phyloP scores from a whole-genome alignment of 345 rosid species.

The Zanthoxylum bungeanum region DNA sequence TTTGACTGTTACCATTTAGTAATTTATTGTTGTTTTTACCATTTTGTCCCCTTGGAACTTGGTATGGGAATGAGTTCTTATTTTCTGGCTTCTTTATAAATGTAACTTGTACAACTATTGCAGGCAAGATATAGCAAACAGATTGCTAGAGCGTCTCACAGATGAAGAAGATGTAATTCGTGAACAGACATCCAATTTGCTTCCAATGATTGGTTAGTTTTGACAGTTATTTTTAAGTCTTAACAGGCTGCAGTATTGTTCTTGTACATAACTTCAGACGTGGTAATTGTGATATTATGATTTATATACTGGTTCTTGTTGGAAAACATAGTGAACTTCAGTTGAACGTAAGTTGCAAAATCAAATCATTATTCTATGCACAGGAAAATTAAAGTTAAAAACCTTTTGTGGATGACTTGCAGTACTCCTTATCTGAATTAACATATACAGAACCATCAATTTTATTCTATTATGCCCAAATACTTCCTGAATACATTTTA shows the following conservation, averaged over 20 bases:
- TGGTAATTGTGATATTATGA: not conserved
- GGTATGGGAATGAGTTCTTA: constrained; percentile 1
- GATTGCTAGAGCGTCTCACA: constrained; percentile 56
- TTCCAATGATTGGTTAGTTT: constrained; percentile 62
- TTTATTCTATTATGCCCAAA: not conserved
- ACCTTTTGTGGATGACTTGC: not conserved
- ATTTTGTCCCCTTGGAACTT: not conserved
- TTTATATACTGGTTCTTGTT: not conserved
- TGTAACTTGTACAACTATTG: constrained; percentile 17
- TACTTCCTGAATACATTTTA: no score
- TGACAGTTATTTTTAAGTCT: constrained; percentile 4
- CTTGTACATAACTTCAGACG: not conserved
- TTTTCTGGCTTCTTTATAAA: constrained; percentile 11
- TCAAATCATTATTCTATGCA: not conserved
- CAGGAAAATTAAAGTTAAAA: not conserved
- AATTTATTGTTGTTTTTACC: constrained; percentile 18
- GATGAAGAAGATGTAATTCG: constrained; percentile 56
- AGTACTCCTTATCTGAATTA: not conserved
- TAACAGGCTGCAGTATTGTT: not conserved
- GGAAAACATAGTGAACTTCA: not conserved
- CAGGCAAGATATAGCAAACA: constrained; percentile 68
- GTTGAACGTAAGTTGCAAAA: not conserved
- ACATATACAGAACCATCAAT: not conserved
- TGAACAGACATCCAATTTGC: constrained; percentile 48
- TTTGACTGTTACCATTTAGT: constrained; percentile 2